Percentiles rank a stretch among this genome's conserved stretches.
phyloP scores from a whole-genome alignment of 768 basidiomycete genomes.

The Udeniomyces megalosporus region DNA sequence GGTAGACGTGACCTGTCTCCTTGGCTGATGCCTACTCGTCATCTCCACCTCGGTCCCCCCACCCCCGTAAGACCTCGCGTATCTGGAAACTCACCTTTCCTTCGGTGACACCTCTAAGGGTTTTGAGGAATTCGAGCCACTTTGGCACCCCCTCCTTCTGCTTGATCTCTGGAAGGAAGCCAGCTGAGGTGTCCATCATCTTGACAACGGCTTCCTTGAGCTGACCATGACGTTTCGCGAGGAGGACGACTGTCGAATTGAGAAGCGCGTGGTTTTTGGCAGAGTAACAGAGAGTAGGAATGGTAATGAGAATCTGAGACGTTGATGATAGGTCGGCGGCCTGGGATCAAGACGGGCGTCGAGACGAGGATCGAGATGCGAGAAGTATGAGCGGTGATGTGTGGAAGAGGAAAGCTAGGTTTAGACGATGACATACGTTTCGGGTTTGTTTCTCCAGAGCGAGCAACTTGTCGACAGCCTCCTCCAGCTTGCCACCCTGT shows the following conservation, averaged over 20 bases:
- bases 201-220: slow-evolving; percentile 74
- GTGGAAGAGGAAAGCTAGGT: neutral
- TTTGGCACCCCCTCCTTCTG: slow-evolving; percentile 52
- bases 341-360: slow-evolving; percentile 31
- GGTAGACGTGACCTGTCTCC: too few species aligned
- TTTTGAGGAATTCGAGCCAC: slow-evolving; percentile 70
- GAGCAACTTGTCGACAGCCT: slow-evolving; percentile 77
- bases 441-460: slow-evolving; percentile 86
- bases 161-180: slow-evolving; percentile 64
- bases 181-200: slow-evolving; percentile 76
- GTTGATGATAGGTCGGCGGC: slow-evolving; percentile 90
- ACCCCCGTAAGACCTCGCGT: neutral
- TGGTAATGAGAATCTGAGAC: slow-evolving; percentile 59
- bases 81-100: slow-evolving; percentile 70
- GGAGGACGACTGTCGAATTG: slow-evolving; percentile 38
- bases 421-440: slow-evolving; percentile 44
- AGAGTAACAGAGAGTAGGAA: slow-evolving; percentile 54
- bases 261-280: slow-evolving; percentile 43
- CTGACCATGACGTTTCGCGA: slow-evolving; percentile 96
- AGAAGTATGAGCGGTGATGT: neutral
- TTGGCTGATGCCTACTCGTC: too few species aligned
- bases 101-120: slow-evolving; percentile 78
- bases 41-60: too few species aligned
- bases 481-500: slow-evolving; percentile 65
- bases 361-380: neutral